Evolutionary conservation across 176 grass and related monocot genomes (phyloP).

Genomic region (Pontederia crassipes): DNA sequence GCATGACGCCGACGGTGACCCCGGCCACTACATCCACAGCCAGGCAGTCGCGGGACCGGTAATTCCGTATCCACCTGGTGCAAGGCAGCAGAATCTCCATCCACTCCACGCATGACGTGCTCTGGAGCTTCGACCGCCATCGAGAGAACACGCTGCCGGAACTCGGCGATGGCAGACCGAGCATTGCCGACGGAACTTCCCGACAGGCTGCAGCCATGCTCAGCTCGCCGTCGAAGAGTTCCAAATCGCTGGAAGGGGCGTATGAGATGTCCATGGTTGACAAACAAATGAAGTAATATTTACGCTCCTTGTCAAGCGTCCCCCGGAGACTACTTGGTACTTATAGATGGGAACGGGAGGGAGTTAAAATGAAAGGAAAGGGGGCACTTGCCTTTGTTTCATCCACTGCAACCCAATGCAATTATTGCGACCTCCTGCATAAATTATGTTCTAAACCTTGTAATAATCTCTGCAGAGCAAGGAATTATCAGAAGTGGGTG

Average conservation of each 20-base stretch:
- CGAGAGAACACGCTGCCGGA: not conserved
- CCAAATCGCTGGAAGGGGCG: not conserved
- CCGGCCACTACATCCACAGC: slow-evolving; percentile 10
- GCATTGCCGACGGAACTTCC: not conserved
- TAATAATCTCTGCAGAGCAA: no score
- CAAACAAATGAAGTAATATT: not conserved
- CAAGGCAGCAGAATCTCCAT: slow-evolving; percentile 3
- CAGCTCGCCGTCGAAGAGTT: not conserved
- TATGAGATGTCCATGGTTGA: not conserved
- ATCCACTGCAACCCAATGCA: no score
- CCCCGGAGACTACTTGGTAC: not conserved
- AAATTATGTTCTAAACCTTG: no score
- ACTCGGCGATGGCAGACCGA: not conserved
- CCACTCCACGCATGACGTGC: not conserved
- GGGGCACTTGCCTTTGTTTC: no score
- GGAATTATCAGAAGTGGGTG: no score
- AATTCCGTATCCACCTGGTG: slow-evolving; percentile 8
- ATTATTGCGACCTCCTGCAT: no score
- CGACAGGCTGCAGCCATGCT: not conserved
- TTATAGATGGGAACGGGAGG: not conserved
- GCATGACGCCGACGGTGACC: slow-evolving; percentile 13
- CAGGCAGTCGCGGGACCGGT: not conserved
- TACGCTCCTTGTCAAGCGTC: not conserved
- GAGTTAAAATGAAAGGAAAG: no score
- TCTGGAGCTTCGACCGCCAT: slow-evolving; percentile 1